Base-by-base conservation (phyloP, 495 filamentous ascomycete genomes). In the Aspergillus hancockii region DNA sequence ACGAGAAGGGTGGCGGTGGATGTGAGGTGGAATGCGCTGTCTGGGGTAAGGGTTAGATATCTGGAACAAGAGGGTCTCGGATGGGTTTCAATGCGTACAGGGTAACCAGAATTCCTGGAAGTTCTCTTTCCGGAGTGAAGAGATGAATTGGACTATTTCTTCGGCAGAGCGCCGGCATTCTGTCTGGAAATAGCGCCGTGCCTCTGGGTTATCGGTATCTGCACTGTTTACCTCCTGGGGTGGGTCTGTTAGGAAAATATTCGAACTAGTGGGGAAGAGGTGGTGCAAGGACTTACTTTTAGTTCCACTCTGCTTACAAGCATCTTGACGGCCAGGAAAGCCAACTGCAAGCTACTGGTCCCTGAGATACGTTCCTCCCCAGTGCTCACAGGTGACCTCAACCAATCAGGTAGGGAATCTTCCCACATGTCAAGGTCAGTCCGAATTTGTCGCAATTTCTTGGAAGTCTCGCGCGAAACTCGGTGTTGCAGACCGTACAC, bases 131-230 rank as follows among this genome's bases (percentile, higher is more conserved):
- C 71, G 67, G 16, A 81, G 58, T 21, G 76, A 80, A 14, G 75
- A 71, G 18, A 80, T 80, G 64, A 81, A 78, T n/a, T 76, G 74
- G 18, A 83, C 72, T 22, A 83, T 80, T n/a, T 81, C 79, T 52
- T 81, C 75, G 13, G 81, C 77, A 7, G 79, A 75, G 52, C 68
- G 68, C 19, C 81, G 75, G 41, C 78, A 78, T 54, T 81, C 77
- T 7, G 76, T 78, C 49, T 82, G 75, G 49, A 80, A 80, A 56
- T 80, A 80, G 22, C 76, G 75, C 50, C 78, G 79, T 34, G 76
- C 73, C 55, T 75, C 70, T 14, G 76, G 67, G 36, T 75, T 73
- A 18, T 79, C 72, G 13, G 70, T 68, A 49, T 82, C 75, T 0
- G 72, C 67, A 41, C 71, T 73, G 59, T 81, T 75, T 28, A 79